Percentiles rank a stretch among this genome's conserved stretches.
These are phyloP conservation scores for Leptographium radiaticola DNA, from an alignment of 2,329 filamentous ascomycete genomes.

Conservation along the genomic window DNA sequence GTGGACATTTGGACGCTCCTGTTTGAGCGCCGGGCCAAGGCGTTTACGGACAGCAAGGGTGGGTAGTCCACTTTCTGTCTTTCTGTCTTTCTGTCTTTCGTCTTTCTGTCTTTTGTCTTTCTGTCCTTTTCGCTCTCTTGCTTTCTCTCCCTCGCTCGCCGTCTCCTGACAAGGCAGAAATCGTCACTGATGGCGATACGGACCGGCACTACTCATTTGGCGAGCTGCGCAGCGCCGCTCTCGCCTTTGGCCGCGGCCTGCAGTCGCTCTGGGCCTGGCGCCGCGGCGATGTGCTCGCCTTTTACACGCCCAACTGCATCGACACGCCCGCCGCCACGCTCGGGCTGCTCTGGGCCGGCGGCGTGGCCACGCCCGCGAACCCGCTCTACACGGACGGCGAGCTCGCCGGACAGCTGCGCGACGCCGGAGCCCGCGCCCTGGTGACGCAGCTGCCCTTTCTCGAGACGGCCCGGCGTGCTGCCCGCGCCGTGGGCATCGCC, in stretches of 20 bases:
- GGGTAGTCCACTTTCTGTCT: neutral
- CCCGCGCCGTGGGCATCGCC: constrained; percentile 54
- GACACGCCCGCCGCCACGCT: constrained; percentile 68
- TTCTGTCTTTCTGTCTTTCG: neutral
- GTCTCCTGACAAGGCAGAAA: constrained; percentile 35
- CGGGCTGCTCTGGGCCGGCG: constrained; percentile 74
- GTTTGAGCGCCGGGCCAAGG: constrained; percentile 54
- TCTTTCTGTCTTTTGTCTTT: neutral
- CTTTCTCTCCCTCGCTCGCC: no score
- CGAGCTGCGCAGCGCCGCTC: constrained; percentile 49
- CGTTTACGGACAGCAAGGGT: constrained; percentile 64
- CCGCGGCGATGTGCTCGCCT: constrained; percentile 68
- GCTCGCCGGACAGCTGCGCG: constrained; percentile 70
- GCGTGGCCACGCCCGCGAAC: constrained; percentile 72
- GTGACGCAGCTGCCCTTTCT: constrained; percentile 61
- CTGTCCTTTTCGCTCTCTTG: neutral
- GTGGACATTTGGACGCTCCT: constrained; percentile 68
- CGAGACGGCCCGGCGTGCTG: constrained; percentile 52
- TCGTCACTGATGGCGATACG: constrained; percentile 66
- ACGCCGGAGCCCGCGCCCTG: constrained; percentile 61
- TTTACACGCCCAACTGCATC: constrained; percentile 78
- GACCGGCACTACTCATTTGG: constrained; percentile 55
- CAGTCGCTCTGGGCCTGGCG: constrained; percentile 63
- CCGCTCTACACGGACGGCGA: constrained; percentile 77
- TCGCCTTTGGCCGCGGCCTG: constrained; percentile 70